Percentiles rank a stretch among this genome's conserved stretches.
phyloP scores from a whole-genome alignment of 2,329 filamentous ascomycete genomes.

The Paramyrothecium roridum region DNA sequence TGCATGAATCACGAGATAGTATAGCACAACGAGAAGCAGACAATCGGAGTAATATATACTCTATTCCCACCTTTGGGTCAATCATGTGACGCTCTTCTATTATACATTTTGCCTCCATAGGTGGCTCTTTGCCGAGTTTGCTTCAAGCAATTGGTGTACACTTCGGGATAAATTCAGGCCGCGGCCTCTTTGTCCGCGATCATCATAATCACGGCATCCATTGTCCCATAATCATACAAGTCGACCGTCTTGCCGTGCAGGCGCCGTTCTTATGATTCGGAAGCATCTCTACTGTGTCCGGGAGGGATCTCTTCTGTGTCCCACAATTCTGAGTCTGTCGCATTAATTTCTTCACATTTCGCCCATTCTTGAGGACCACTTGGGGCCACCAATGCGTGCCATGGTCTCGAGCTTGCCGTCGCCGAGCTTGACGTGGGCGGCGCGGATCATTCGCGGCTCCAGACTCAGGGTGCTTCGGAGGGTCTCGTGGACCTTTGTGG shows the following conservation, averaged over 20 bases:
- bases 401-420: conserved; percentile 53
- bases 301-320: background rate
- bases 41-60: too few relatives aligned
- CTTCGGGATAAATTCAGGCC: too few relatives aligned
- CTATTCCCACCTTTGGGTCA: too few relatives aligned
- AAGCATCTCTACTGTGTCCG: background rate
- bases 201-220: too few relatives aligned
- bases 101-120: too few relatives aligned
- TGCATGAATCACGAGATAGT: background rate
- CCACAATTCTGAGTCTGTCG: background rate
- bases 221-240: too few relatives aligned
- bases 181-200: too few relatives aligned
- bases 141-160: too few relatives aligned
- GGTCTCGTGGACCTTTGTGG: conserved; percentile 67
- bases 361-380: conserved; percentile 40
- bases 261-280: background rate
- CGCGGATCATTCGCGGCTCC: conserved; percentile 87
- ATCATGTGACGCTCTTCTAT: too few relatives aligned
- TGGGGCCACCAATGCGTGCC: conserved; percentile 44
- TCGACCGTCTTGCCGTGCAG: too few relatives aligned
- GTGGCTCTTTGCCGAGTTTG: too few relatives aligned
- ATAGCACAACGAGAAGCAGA: background rate
- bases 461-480: conserved; percentile 74
- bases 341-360: conserved; percentile 22
- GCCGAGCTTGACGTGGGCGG: conserved; percentile 83